phyloP scores from a whole-genome alignment of 2,329 filamentous ascomycete genomes.

The Fusarium sambucinum region DNA sequence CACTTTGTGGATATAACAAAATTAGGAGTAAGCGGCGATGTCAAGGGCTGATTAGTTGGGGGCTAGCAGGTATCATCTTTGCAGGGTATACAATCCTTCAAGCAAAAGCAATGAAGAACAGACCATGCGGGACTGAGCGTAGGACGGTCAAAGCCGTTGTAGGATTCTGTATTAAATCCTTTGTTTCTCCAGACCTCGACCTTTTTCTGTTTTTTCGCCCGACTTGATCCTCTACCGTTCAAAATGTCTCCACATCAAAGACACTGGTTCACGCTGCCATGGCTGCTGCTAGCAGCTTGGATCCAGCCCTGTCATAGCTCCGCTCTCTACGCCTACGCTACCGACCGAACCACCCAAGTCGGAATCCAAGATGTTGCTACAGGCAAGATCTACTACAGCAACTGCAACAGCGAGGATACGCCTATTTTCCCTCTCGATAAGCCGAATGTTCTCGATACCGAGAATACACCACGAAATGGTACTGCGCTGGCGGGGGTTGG shows the following conservation, averaged over 20 bases:
- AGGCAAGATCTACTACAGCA: slow-evolving; percentile 5
- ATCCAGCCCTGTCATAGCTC: neutral
- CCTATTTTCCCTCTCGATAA: slow-evolving; percentile 9
- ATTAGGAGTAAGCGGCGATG: neutral
- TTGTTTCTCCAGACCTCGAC: neutral
- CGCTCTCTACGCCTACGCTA: slow-evolving; percentile 3
- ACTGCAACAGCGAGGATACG: slow-evolving; percentile 1
- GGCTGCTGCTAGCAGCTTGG: slow-evolving; percentile 1
- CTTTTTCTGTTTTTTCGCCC: neutral
- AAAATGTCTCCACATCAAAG: slow-evolving; percentile 6
- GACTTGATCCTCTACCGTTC: neutral
- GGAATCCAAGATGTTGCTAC: slow-evolving; percentile 3
- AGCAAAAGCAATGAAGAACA: neutral
- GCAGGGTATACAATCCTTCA: neutral
- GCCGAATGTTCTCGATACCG: slow-evolving; percentile 2
- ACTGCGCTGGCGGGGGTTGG: slow-evolving; percentile 2
- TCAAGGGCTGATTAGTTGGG: neutral
- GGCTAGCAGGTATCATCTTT: neutral
- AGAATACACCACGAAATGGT: slow-evolving; percentile 3
- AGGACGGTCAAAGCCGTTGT: neutral
- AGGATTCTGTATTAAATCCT: slow-evolving; percentile 7
- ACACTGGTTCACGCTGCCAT: neutral
- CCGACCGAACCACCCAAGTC: slow-evolving; percentile 5
- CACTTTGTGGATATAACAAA: neutral
- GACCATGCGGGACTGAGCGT: neutral